phyloP scores from a whole-genome alignment of 768 basidiomycete species.

The Trametes coccinea region DNA sequence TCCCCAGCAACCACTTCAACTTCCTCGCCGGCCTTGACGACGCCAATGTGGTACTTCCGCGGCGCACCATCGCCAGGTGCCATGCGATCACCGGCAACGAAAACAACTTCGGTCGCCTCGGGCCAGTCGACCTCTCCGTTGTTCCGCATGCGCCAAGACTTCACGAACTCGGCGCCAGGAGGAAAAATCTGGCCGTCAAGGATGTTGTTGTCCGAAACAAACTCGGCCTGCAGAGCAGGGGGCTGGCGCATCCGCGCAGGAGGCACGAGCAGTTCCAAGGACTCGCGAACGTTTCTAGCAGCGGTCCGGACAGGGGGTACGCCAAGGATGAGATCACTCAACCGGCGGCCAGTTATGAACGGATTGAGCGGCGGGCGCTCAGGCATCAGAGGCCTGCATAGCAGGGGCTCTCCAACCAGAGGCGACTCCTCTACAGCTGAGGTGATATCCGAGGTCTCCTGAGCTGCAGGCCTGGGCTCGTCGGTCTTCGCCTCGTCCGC shows the following conservation, averaged over 20 bases:
- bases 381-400: conserved; percentile 22
- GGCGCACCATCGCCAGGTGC: conserved; percentile 36
- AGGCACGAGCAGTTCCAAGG: background rate
- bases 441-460: background rate
- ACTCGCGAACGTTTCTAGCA: conserved; percentile 7
- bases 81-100: conserved; percentile 70
- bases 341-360: background rate
- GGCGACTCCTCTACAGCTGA: conserved; percentile 23
- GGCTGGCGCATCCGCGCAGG: background rate
- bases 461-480: background rate
- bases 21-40: conserved; percentile 54
- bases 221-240: conserved; percentile 49
- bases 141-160: conserved; percentile 78
- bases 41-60: conserved; percentile 50
- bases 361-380: conserved; percentile 8
- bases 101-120: conserved; percentile 62
- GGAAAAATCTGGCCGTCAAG: conserved; percentile 76
- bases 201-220: conserved; percentile 69
- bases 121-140: conserved; percentile 68
- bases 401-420: conserved; percentile 28
- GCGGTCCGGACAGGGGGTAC: conserved; percentile 5
- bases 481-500: conserved; percentile 5
- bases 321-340: conserved; percentile 13
- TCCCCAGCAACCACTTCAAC: conserved; percentile 72
- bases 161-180: conserved; percentile 83